Evolutionary conservation across 2,329 filamentous ascomycete genomes (phyloP).

Genomic region (Botryotinia calthae): DNA sequence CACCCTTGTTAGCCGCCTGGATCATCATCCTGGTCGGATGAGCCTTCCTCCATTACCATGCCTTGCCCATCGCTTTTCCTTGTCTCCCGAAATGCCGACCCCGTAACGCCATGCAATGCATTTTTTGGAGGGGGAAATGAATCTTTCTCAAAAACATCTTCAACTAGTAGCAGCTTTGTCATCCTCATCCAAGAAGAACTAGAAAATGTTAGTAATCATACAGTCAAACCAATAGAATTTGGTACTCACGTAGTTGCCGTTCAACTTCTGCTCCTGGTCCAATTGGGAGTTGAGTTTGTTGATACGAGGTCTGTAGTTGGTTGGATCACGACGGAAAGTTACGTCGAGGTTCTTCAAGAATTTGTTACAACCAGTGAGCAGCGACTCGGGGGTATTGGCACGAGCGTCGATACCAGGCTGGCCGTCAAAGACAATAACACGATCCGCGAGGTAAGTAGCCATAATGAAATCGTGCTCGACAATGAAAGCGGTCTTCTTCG

Average conservation of each 20-base stretch:
- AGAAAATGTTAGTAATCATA: constrained; percentile 23
- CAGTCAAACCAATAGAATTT: background rate
- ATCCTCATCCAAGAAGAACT: constrained; percentile 92
- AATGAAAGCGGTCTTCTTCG: constrained; percentile 98
- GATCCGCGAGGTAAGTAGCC: constrained; percentile 74
- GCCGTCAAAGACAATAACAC: constrained; percentile 98
- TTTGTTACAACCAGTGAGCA: constrained; percentile 88
- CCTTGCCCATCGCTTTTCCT: constrained; percentile 37
- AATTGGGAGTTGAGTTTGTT: constrained; percentile 96
- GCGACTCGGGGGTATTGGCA: constrained; percentile 85
- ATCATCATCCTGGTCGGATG: constrained; percentile 62
- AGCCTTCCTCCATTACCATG: constrained; percentile 51
- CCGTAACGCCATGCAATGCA: constrained; percentile 39
- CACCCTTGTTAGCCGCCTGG: constrained; percentile 60
- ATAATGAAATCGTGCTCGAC: constrained; percentile 99
- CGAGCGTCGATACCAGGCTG: constrained; percentile 83
- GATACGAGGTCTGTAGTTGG: constrained; percentile 94
- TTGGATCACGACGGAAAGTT: constrained; percentile 96
- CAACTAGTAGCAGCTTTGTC: constrained; percentile 50
- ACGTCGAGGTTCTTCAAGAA: constrained; percentile 97
- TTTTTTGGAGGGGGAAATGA: constrained; percentile 35
- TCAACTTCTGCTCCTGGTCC: constrained; percentile 94
- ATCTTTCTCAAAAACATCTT: constrained; percentile 59
- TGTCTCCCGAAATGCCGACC: constrained; percentile 32
- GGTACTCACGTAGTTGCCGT: constrained; percentile 79